Evolutionary conservation across 129 eudicot species (phyloP), one percentile per base, ranked within the genome.

Genomic region (Flaveria sonorensis): DNA sequence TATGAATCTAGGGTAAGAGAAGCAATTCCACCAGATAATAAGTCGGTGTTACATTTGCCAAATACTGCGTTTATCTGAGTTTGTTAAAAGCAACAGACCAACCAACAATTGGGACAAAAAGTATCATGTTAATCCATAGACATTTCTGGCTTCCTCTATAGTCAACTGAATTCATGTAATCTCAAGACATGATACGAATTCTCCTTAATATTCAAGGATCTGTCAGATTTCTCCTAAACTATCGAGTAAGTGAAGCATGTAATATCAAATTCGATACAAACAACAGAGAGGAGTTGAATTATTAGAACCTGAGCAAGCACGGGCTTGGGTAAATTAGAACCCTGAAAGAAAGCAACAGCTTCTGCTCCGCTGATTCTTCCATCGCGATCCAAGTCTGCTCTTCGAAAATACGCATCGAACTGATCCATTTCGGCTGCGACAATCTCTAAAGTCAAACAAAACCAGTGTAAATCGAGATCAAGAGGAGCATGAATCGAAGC

Each of bases 291-390:
- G 45, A 2, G 51, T n/a, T 16, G 56, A 68, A 77, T 18, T 23
- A 16, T 20, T n/a, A 42, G 13, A 23, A 89, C 97, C 97, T 92
- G 97, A 79, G 97, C 97, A 18, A 92, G 90, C 40, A 89, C 93
- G 71, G 85, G 93, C 67, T 86, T 86, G 1, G 96, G 82, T 68
- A 92, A 85, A 72, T 86, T 88, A 60, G 97, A 89, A 74, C 92
- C 97, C 81, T 87, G 89, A 16, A 92, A 86, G 75, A 92, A 92
- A 67, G 85, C 62, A 52, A 92, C 97, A 69, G 97, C 97, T 85
- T 92, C 97, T 78, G 83, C 85, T 45, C 97, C 97, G 74, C 97
- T 92, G 57, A 92, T 92, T 74, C 89, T 83, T n/a, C 96, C 97
- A 71, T 92, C 97, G 1, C 85, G 90, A 87, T 92, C 97, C 87